Percentiles rank a stretch among this genome's conserved stretches.
Conservation (phyloP, 2,329 filamentous ascomycete species). For the Aureobasidium sp. region DNA sequence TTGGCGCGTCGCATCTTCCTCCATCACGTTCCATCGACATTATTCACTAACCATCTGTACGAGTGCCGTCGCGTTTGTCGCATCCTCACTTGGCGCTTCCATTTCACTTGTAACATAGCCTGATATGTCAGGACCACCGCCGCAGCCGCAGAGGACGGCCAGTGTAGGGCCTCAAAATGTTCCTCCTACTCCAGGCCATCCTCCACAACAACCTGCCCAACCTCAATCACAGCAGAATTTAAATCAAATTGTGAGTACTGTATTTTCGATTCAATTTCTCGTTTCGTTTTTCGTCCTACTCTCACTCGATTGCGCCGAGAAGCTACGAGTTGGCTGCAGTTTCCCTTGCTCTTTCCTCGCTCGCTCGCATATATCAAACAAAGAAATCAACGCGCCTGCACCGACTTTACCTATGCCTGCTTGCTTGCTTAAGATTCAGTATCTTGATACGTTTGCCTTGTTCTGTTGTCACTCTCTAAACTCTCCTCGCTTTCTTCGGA, state of each 20-base stretch:
- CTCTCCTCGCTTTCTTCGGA: background rate
- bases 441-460: background rate
- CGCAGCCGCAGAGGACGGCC: conserved; percentile 29
- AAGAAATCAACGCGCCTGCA: background rate
- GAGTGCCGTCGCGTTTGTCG: background rate
- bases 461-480: background rate
- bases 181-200: conserved; percentile 20
- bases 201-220: conserved; percentile 39
- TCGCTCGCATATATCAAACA: conserved; percentile 7
- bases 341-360: background rate
- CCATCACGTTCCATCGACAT: background rate
- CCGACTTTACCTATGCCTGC: background rate
- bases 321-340: background rate
- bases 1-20: conserved; percentile 4
- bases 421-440: background rate
- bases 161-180: conserved; percentile 29
- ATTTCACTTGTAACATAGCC: conserved; percentile 3
- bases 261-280: background rate
- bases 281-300: no score
- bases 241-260: conserved; percentile 80
- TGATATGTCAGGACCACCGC: conserved; percentile 31
- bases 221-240: conserved; percentile 78
- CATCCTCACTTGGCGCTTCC: background rate
- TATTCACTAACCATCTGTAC: background rate
- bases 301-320: background rate